phyloP scores from a whole-genome alignment of 306 rosid species.

The Dryas alaskensis region DNA sequence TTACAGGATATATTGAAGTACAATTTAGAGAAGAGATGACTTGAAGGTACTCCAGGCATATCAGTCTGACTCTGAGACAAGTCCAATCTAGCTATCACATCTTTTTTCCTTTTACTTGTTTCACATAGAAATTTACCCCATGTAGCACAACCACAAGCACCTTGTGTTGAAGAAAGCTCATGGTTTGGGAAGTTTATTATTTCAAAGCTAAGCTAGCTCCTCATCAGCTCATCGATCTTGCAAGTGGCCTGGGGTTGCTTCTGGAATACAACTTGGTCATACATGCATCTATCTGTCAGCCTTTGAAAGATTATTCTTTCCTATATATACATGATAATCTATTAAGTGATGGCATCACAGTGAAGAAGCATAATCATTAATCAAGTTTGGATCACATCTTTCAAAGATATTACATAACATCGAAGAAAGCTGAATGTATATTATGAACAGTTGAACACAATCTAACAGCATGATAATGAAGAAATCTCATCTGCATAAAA shows the following conservation, averaged over 20 bases:
- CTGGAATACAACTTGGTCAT: not conserved
- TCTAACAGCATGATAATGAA: not conserved
- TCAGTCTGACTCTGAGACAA: not conserved
- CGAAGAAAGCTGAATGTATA: not conserved
- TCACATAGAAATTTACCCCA: not conserved
- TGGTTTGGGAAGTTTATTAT: not conserved
- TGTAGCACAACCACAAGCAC: constrained; percentile 12
- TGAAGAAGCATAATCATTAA: not conserved
- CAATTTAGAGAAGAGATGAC: too few species aligned
- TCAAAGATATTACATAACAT: not conserved
- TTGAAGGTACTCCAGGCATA: too few species aligned
- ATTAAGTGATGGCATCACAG: not conserved
- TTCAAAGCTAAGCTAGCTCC: not conserved
- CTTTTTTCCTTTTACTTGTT: not conserved
- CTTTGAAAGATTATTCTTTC: constrained; percentile 13
- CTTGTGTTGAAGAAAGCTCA: not conserved
- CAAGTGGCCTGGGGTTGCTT: constrained; percentile 2
- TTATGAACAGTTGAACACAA: not conserved
- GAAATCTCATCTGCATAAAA: not conserved
- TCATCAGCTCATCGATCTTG: too few species aligned
- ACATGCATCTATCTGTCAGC: constrained; percentile 7
- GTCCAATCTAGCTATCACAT: constrained; percentile 9
- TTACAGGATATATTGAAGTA: too few species aligned
- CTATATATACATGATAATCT: too few species aligned
- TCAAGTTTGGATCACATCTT: not conserved